Percentiles rank a stretch among this genome's conserved stretches.
Evolutionary conservation across 805 yeast species (phyloP).

Genomic region (Kodamaea sagamina): DNA sequence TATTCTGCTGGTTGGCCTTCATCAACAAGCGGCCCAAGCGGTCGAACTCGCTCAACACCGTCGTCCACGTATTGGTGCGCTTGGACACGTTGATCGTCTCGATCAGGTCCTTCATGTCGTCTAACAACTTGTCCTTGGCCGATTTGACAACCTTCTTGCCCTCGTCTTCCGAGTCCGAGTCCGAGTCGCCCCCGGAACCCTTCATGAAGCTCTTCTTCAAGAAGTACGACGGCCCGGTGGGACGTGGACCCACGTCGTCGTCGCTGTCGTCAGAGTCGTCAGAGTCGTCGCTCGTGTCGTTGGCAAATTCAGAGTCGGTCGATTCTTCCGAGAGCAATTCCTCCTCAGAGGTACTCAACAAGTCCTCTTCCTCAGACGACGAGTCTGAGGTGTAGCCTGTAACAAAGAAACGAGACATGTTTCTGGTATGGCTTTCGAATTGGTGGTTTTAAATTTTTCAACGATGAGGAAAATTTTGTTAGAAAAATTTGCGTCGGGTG

Average conservation of each 20-base stretch:
- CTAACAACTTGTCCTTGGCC: conserved; percentile 89
- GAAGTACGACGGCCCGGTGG: conserved; percentile 56
- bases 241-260: conserved; percentile 29
- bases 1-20: conserved; percentile 74
- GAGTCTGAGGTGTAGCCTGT: conserved; percentile 60
- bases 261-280: conserved; percentile 39
- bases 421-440: conserved; percentile 1
- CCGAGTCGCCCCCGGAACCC: conserved; percentile 39
- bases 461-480: conserved; percentile 23
- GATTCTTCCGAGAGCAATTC: conserved; percentile 53
- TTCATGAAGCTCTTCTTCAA: conserved; percentile 52
- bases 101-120: conserved; percentile 72
- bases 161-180: conserved; percentile 59
- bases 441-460: conserved; percentile 23
- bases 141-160: conserved; percentile 86
- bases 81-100: conserved; percentile 69
- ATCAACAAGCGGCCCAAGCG: conserved; percentile 64
- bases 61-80: conserved; percentile 76
- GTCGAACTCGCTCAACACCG: conserved; percentile 76
- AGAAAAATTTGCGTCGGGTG: neutral
- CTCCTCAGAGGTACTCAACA: conserved; percentile 56
- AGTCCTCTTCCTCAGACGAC: conserved; percentile 54
- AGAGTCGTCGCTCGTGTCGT: conserved; percentile 31
- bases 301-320: conserved; percentile 54
- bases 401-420: conserved; percentile 90